Conservation (phyloP, 176 grass and related monocot genomes). For the Dendrocalamus sinicus region DNA sequence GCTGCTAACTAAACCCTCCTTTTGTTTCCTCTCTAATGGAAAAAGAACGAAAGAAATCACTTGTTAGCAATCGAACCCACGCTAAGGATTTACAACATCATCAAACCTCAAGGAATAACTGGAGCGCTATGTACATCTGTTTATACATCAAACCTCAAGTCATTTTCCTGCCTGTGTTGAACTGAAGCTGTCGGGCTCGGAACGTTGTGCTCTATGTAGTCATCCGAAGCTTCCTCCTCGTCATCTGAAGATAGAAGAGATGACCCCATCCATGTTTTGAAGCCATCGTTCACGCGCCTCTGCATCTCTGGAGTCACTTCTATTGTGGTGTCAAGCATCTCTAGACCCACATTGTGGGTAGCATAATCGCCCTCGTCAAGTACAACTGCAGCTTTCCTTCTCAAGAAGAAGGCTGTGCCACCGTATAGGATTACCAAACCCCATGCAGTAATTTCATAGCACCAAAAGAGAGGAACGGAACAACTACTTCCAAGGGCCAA, state of each 20-base stretch:
- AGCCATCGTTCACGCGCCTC: slow-evolving; percentile 79
- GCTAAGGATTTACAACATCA: slow-evolving; percentile 50
- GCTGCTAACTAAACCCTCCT: slow-evolving; percentile 15
- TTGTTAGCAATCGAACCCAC: slow-evolving; percentile 35
- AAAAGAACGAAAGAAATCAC: slow-evolving; percentile 48
- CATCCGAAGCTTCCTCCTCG: slow-evolving; percentile 78
- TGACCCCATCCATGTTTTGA: slow-evolving; percentile 95
- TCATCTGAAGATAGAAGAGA: slow-evolving; percentile 92
- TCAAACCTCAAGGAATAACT: slow-evolving; percentile 45
- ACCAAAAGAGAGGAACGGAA: slow-evolving; percentile 92
- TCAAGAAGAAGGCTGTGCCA: slow-evolving; percentile 77
- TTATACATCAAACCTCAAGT: slow-evolving; percentile 53
- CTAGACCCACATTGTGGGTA: slow-evolving; percentile 68
- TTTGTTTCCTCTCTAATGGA: not conserved
- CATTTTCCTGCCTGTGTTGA: slow-evolving; percentile 44
- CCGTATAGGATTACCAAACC: slow-evolving; percentile 83
- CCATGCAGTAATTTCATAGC: slow-evolving; percentile 88
- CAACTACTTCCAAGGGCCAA: slow-evolving; percentile 81
- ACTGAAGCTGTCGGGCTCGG: slow-evolving; percentile 42
- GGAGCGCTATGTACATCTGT: slow-evolving; percentile 55
- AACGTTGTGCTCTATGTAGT: slow-evolving; percentile 67
- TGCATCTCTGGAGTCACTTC: slow-evolving; percentile 77
- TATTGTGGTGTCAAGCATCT: slow-evolving; percentile 73
- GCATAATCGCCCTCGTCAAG: slow-evolving; percentile 75
- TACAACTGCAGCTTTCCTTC: slow-evolving; percentile 73